Base-by-base conservation (phyloP, 2,329 filamentous ascomycete genomes). In the Apiospora aurea region DNA sequence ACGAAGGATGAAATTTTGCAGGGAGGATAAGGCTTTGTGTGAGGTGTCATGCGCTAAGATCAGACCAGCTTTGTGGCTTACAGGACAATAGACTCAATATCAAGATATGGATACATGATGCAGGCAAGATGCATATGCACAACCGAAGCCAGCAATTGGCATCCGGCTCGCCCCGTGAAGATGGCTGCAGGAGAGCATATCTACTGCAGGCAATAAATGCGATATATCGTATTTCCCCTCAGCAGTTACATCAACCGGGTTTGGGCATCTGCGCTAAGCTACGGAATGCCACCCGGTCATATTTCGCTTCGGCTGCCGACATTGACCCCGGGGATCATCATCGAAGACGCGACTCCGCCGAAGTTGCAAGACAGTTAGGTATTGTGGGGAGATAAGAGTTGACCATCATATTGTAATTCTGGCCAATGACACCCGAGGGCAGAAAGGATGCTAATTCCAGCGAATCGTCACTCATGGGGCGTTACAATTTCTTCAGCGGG, bases 121-220 rank as follows among this genome's bases (percentile, higher is more conserved):
- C 57, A 64, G 34, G n/a, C 34, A 64, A n/a, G 29, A 24, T 24
- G 57, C 57, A 41, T 10, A 34, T 64, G 57, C 57, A 21, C 34
- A 64, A 24, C 57, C 57, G 57, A 64, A n/a, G 34, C 34, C 57
- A 18, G 29, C 34, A n/a, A 64, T 41, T 41, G 29, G 21, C 34
- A 64, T 41, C 29, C 57, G 57, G 57, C 21, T 64, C 57, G 57
- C 57, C 34, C 57, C 57, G 34, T 64, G 34, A 64, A 64, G 34
- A 64, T 64, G 34, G 34, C 34, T 64, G 57, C 57, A 64, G 57
- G 57, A 64, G 57, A n/a, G n/a, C 2, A 3, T 21, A 41, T n/a
- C 29, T 38, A 34, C 41, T 64, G 57, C 34, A 64, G 34, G n/a
- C 4, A 64, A 24, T 18, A n/a, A n/a, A 41, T 64, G 41, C 41